Evolutionary conservation across 176 grass and related monocot genomes (phyloP), one percentile per base, ranked within the genome.

Genomic region (Rhynchospora pubera): DNA sequence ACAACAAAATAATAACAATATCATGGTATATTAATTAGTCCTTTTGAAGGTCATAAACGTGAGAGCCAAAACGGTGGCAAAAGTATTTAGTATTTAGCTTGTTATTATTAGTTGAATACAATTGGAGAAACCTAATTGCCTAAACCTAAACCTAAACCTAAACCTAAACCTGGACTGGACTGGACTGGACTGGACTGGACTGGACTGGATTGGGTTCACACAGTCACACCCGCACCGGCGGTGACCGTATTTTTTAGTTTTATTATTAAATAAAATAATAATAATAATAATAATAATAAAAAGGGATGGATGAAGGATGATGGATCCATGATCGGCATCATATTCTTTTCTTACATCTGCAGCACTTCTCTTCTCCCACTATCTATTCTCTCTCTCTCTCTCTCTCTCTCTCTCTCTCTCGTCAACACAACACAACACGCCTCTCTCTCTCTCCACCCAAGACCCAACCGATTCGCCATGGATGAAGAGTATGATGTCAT

Each of bases 401-500:
- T 62, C 84, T 73, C 77, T 46, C 57, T 52, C 50, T 66, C 28
- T 30, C 19, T 58, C 32, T 53, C 2, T 32, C 7, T 51, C n/a
- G 77, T 45, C 21, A 45, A 69, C 65, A 42, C 42, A 39, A 3
- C 34, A 39, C 34, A 39, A 28, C 26, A 28, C 26, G 28, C 16
- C 9, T 28, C 15, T 30, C 57, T 9, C 16, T 16, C 59, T 46
- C 58, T 14, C 7, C 6, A 9, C 4, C 30, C 2, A 39, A 73
- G 1, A 28, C 26, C 26, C 26, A 28, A 28, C 62, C 22, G 18
- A 64, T 5, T 51, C 57, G 84, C 83, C 60, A 97, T 97, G 95
- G 92, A 97, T 87, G 95, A 94, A 57, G 90, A 97, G 85, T 97
- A 97, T 73, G 95, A 97, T 79, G 95, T 97, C 56, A 91, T 97